Conservation (phyloP, 768 basidiomycete species). For the Tricholoma saponaceum region DNA sequence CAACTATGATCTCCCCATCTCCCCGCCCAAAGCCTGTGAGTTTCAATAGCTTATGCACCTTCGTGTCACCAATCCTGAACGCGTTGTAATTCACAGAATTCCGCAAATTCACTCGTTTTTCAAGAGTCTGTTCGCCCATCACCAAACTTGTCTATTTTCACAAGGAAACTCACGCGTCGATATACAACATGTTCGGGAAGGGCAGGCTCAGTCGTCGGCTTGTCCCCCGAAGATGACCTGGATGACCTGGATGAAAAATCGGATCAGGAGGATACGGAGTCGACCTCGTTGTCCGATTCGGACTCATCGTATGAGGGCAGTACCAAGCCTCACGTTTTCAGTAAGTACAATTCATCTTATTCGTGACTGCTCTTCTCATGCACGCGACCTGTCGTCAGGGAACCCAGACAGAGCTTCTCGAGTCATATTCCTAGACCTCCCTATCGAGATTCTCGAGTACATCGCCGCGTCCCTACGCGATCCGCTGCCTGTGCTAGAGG, state of each 20-base stretch:
- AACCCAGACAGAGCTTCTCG: slow-evolving; percentile 8
- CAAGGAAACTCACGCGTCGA: slow-evolving; percentile 3
- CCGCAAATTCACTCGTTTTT: neutral
- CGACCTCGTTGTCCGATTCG: neutral
- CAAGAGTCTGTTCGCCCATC: slow-evolving; percentile 3
- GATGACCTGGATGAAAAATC: neutral
- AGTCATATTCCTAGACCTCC: slow-evolving; percentile 23
- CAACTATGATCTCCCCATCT: neutral
- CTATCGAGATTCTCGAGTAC: slow-evolving; percentile 23
- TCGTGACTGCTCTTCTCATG: neutral
- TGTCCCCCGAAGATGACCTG: neutral
- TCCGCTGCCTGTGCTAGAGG: slow-evolving; percentile 13
- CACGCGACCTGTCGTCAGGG: neutral
- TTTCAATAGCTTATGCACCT: neutral
- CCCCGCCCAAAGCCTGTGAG: neutral
- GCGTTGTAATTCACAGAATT: neutral
- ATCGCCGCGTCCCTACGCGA: slow-evolving; percentile 21
- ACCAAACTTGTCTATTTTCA: neutral
- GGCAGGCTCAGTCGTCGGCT: neutral
- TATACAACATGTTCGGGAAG: neutral
- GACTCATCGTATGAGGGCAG: neutral
- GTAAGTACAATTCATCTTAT: neutral
- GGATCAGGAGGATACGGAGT: neutral
- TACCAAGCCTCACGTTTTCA: neutral
- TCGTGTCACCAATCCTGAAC: neutral